Percentiles rank a stretch among this genome's conserved stretches.
phyloP scores from a whole-genome alignment of 768 basidiomycete species.

The Suillus tomentosus region DNA sequence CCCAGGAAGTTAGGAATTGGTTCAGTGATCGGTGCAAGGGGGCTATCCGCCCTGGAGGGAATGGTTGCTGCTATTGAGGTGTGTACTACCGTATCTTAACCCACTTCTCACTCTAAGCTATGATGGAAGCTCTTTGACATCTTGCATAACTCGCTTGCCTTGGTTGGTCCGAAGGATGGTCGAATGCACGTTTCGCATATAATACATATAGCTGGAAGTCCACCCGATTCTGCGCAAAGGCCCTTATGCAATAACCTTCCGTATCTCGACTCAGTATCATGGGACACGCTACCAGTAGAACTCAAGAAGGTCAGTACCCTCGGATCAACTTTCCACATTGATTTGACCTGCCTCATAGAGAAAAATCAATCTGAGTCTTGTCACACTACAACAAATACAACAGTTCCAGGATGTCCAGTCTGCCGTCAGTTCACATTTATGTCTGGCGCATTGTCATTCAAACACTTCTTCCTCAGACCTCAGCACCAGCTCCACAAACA shows the following conservation, averaged over 20 bases:
- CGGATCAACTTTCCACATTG: background rate
- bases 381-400: conserved; percentile 47
- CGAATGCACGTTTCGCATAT: conserved; percentile 45
- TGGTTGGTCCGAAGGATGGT: conserved; percentile 25
- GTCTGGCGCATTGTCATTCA: background rate
- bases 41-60: conserved; percentile 73
- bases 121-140: conserved; percentile 48
- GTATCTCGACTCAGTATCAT: conserved; percentile 51
- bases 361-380: conserved; percentile 56
- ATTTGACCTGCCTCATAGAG: conserved; percentile 41
- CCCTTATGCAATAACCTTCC: conserved; percentile 57
- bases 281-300: conserved; percentile 63
- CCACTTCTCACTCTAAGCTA: conserved; percentile 4
- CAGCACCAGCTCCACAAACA: conserved; percentile 36
- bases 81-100: conserved; percentile 13
- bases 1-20: conserved; percentile 58
- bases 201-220: conserved; percentile 60
- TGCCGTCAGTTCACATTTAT: conserved; percentile 38
- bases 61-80: conserved; percentile 73
- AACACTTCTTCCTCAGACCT: conserved; percentile 30
- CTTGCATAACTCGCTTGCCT: conserved; percentile 27
- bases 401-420: conserved; percentile 54
- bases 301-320: conserved; percentile 54
- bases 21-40: conserved; percentile 46
- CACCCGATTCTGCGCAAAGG: conserved; percentile 54